These are phyloP conservation scores for Lachancea sp. DNA, from an alignment of 805 yeast genomes.

Conservation along the genomic window DNA sequence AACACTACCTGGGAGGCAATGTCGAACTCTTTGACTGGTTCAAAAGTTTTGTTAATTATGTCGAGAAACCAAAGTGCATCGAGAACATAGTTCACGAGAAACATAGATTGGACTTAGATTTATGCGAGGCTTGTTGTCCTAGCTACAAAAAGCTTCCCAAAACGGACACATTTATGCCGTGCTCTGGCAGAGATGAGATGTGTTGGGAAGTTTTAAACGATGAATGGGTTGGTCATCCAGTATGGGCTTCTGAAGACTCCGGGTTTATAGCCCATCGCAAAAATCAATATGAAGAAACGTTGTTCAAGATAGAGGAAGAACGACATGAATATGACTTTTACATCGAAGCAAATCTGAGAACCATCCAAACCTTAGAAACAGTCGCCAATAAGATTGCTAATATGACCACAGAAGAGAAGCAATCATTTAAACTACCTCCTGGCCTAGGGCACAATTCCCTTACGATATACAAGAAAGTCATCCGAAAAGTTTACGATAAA, in stretches of 20 bases:
- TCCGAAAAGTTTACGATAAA: conserved; percentile 85
- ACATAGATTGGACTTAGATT: conserved; percentile 81
- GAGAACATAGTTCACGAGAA: conserved; percentile 84
- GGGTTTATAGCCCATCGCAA: conserved; percentile 99
- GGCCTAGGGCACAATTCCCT: conserved; percentile 89
- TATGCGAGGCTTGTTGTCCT: conserved; percentile 93
- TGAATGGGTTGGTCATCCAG: conserved; percentile 99
- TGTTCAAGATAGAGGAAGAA: conserved; percentile 94
- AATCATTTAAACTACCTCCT: conserved; percentile 77
- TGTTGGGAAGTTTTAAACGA: conserved; percentile 98
- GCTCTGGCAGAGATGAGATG: conserved; percentile 97
- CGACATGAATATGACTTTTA: conserved; percentile 94
- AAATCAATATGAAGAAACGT: conserved; percentile 93
- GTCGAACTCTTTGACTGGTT: conserved; percentile 85
- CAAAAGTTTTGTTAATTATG: conserved; percentile 83
- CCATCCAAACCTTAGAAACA: conserved; percentile 92
- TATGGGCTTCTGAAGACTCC: conserved; percentile 99
- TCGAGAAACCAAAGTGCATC: conserved; percentile 75
- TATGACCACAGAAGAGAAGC: conserved; percentile 88
- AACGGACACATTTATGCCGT: conserved; percentile 92
- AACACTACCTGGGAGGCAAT: conserved; percentile 75
- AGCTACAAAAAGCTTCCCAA: conserved; percentile 90
- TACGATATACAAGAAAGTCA: conserved; percentile 89
- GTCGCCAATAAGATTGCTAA: conserved; percentile 89
- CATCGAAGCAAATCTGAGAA: conserved; percentile 90